phyloP scores from a whole-genome alignment of 2,329 filamentous ascomycete species.

The Colletotrichum theobromicola region DNA sequence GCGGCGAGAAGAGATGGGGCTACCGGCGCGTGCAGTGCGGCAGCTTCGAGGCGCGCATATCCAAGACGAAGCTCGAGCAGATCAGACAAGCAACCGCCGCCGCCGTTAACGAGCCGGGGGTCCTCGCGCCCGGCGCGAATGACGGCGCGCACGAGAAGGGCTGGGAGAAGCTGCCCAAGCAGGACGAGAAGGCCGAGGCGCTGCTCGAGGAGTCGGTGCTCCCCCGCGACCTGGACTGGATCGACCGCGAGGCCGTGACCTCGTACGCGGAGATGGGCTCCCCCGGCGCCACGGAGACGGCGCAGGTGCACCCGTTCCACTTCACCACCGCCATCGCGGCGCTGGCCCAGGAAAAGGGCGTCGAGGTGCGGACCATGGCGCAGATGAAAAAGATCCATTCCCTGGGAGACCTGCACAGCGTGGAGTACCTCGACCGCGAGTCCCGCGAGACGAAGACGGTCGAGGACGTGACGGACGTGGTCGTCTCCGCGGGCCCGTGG shows the following conservation, averaged over 20 bases:
- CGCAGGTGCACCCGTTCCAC: conserved; percentile 90
- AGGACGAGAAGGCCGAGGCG: conserved; percentile 52
- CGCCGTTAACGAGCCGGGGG: conserved; percentile 14
- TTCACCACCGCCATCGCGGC: conserved; percentile 87
- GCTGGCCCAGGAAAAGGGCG: conserved; percentile 73
- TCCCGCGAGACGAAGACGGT: conserved; percentile 40
- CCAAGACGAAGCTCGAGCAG: conserved; percentile 38
- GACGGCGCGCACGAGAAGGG: conserved; percentile 40
- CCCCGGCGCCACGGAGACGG: conserved; percentile 73
- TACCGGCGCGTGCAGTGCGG: conserved; percentile 83
- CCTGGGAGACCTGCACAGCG: conserved; percentile 57
- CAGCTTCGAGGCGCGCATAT: conserved; percentile 48
- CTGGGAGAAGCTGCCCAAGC: conserved; percentile 69
- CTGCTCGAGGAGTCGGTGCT: conserved; percentile 64
- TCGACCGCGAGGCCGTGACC: conserved; percentile 69
- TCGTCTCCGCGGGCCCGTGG: conserved; percentile 68
- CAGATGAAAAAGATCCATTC: conserved; percentile 70
- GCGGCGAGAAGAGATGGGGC: conserved; percentile 81
- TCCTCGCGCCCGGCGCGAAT: neutral
- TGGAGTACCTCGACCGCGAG: conserved; percentile 64
- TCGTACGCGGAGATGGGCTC: conserved; percentile 83
- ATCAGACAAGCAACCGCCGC: conserved; percentile 26
- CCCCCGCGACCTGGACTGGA: conserved; percentile 84
- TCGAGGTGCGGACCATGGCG: conserved; percentile 69
- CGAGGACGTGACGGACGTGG: conserved; percentile 54